These are phyloP conservation scores for Dactylellina leptospora DNA, from an alignment of 2,329 filamentous ascomycete genomes.

Conservation along the genomic window DNA sequence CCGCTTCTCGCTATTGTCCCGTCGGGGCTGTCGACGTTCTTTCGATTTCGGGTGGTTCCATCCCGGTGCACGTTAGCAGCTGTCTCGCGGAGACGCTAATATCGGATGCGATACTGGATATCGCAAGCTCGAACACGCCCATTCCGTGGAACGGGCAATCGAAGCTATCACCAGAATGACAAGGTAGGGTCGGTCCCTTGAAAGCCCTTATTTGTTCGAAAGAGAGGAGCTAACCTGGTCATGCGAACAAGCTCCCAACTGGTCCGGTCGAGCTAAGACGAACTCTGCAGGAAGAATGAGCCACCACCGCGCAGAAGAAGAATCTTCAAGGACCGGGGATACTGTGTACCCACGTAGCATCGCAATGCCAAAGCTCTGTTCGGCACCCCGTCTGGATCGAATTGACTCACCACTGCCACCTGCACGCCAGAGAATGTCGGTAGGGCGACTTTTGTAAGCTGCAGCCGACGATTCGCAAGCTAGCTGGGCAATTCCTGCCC, in stretches of 20 bases:
- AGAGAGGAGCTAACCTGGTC: slow-evolving; percentile 17
- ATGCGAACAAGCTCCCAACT: slow-evolving; percentile 8
- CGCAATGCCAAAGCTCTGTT: slow-evolving; percentile 21
- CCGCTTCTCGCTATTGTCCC: too few species aligned
- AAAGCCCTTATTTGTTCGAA: neutral
- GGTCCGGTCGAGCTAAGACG: neutral
- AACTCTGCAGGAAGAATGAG: slow-evolving; percentile 16
- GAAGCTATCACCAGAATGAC: slow-evolving; percentile 10
- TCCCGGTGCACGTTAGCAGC: too few species aligned
- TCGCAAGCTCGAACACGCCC: neutral
- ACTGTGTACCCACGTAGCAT: slow-evolving; percentile 24
- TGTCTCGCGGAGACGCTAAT: too few species aligned
- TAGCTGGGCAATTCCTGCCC: slow-evolving; percentile 36
- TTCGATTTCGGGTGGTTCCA: too few species aligned
- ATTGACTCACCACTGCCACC: slow-evolving; percentile 28
- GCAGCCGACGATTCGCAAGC: slow-evolving; percentile 10
- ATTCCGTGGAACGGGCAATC: neutral
- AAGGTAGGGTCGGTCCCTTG: slow-evolving; percentile 9
- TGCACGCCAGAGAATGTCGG: slow-evolving; percentile 20
- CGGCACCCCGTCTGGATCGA: slow-evolving; percentile 5
- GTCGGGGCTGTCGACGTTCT: too few species aligned
- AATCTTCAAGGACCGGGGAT: slow-evolving; percentile 11
- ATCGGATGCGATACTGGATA: neutral
- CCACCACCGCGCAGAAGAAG: neutral
- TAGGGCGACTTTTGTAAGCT: slow-evolving; percentile 28